A percentile compares a stretch with the other conserved stretches of the same genome.
Evolutionary conservation across 2,329 filamentous ascomycete genomes (phyloP).

Genomic region (Diaporthe sp.): DNA sequence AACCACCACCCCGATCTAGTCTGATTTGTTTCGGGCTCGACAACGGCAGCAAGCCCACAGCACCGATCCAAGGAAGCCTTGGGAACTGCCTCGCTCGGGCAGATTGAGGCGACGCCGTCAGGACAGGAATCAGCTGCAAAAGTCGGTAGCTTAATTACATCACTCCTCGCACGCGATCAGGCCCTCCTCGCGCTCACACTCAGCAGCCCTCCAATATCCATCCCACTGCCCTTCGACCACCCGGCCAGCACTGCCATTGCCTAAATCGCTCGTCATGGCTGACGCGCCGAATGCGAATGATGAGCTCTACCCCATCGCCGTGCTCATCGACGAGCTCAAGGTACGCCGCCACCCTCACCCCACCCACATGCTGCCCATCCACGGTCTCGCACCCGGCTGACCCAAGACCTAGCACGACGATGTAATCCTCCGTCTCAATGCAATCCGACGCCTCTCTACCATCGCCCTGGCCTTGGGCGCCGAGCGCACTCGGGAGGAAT

Average conservation of each 20-base stretch:
- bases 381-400: conserved; percentile 45
- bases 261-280: conserved; percentile 77
- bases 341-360: conserved; percentile 62
- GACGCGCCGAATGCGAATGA: conserved; percentile 92
- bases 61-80: conserved; percentile 30
- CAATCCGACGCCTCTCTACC: conserved; percentile 97
- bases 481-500: conserved; percentile 96
- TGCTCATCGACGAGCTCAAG: conserved; percentile 99
- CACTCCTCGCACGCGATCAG: conserved; percentile 41
- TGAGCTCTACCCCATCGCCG: conserved; percentile 99
- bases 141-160: conserved; percentile 42
- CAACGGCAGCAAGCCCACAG: conserved; percentile 16
- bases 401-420: conserved; percentile 84
- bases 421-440: conserved; percentile 96
- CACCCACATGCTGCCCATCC: conserved; percentile 6
- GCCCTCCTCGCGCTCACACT: conserved; percentile 36
- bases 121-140: conserved; percentile 41
- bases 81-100: conserved; percentile 26
- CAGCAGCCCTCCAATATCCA: conserved; percentile 14
- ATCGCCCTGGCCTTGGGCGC: conserved; percentile 96
- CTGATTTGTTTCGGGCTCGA: conserved; percentile 24
- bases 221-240: conserved; percentile 28
- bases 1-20: conserved; percentile 16
- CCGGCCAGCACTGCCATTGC: conserved; percentile 32
- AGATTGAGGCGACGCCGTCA: conserved; percentile 36